phyloP scores from a whole-genome alignment of 768 basidiomycete species.

The Royoungia palumana region DNA sequence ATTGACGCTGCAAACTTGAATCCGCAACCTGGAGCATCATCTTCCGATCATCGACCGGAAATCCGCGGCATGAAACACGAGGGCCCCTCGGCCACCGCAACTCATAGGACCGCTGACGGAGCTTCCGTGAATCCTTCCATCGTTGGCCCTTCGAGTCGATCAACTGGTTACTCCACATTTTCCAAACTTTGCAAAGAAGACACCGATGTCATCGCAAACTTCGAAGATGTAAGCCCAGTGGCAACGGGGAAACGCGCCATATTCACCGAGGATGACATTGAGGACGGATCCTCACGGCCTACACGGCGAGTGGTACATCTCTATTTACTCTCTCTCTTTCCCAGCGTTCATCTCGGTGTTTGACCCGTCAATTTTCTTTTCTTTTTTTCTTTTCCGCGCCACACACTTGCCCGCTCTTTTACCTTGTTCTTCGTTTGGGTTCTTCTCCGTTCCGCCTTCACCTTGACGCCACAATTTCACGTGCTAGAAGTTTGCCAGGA shows the following conservation, averaged over 20 bases:
- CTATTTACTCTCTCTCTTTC: background rate
- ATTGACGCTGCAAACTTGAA: slow-evolving; percentile 9
- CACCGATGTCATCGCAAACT: slow-evolving; percentile 25
- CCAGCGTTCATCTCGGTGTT: no score
- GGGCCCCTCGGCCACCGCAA: slow-evolving; percentile 7
- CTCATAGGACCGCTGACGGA: slow-evolving; percentile 5
- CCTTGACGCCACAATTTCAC: slow-evolving; percentile 7
- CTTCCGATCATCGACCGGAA: slow-evolving; percentile 16
- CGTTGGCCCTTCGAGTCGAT: slow-evolving; percentile 19
- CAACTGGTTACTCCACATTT: slow-evolving; percentile 20
- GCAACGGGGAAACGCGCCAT: slow-evolving; percentile 23
- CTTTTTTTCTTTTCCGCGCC: background rate
- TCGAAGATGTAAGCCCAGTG: slow-evolving; percentile 20
- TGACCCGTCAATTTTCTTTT: background rate
- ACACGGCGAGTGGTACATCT: slow-evolving; percentile 25
- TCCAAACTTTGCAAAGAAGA: slow-evolving; percentile 25
- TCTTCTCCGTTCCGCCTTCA: background rate
- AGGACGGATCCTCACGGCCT: slow-evolving; percentile 24
- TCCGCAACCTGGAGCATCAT: slow-evolving; percentile 5
- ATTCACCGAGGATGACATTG: slow-evolving; percentile 19
- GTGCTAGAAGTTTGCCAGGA: no score
- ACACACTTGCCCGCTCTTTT: no score
- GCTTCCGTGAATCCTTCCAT: slow-evolving; percentile 7
- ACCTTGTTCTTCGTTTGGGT: background rate
- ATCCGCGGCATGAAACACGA: slow-evolving; percentile 17